Base-by-base conservation (phyloP, 2,329 filamentous ascomycete species). In the Dactylonectria estremocensis region DNA sequence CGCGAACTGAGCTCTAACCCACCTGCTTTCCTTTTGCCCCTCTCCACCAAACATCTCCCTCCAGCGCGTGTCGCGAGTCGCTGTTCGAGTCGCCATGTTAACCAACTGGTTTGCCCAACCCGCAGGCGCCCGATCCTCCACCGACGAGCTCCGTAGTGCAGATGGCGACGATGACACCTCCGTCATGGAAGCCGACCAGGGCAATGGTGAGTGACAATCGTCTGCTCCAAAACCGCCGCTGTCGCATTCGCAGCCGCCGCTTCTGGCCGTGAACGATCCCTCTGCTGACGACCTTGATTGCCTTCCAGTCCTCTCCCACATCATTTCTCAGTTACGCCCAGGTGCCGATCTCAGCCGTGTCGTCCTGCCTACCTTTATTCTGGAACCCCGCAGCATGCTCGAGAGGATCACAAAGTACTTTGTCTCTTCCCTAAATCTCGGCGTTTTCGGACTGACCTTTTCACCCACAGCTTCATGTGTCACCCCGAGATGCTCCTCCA, bases 341-440 rank as follows among this genome's bases (percentile, higher is more conserved):
- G 96, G 96, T 72, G 96, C 96, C 76, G 96, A 99, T 81, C 86
- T 99, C 75, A 97, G 95, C 82, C 90, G 95, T 75, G 95, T 99
- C 69, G 95, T 96, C 40, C 87, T 99, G 64, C 96, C 96, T 46
- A 99, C 96, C 54, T 99, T 99, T 81, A 99, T 99, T 77, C 90
- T 99, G 75, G 96, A 99, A 82, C 96, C 96, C 24, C 91, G 95
- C 78, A 98, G 95, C 76, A 99, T 99, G 96, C 86, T 99, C 76
- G 96, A 99, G 84, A 91, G 96, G 76, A 99, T 99, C 80, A 99
- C 96, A 77, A 99, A 99, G 95, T 97, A 85, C 52, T 58, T 46
- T 11, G 14, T 64, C 56, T 48, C 46, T 4, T 52, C 50, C 40
- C 52, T 20, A 46, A 54, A 60, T n/a, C 48, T 45, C 50, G 4